Conservation (phyloP, 805 yeast species). For the Brettanomyces sp. region DNA sequence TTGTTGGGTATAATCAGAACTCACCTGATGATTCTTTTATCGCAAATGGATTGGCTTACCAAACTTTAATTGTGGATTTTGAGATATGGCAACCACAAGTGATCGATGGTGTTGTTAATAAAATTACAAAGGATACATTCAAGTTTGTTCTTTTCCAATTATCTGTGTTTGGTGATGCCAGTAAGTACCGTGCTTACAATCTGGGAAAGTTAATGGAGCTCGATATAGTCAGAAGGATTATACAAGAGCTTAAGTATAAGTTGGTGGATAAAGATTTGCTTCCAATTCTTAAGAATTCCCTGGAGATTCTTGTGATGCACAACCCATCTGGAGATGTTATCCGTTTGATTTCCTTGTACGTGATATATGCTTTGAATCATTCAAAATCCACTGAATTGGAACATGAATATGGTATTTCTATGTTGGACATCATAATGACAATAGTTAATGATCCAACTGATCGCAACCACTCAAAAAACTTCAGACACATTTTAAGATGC, state of each 20-base stretch:
- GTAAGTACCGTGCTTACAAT: conserved; percentile 44
- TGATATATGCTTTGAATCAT: conserved; percentile 35
- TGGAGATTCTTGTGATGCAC: conserved; percentile 31
- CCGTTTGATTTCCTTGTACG: conserved; percentile 41
- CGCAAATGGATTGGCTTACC: conserved; percentile 46
- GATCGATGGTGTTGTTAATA: conserved; percentile 12
- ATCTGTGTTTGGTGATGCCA: conserved; percentile 42
- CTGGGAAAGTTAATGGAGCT: conserved; percentile 41
- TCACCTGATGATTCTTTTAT: conserved; percentile 50
- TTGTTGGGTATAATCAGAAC: conserved; percentile 45
- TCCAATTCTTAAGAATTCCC: conserved; percentile 29
- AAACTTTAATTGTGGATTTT: conserved; percentile 50
- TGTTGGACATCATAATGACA: conserved; percentile 29
- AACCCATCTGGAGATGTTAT: conserved; percentile 49
- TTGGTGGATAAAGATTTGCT: conserved; percentile 28
- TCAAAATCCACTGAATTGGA: conserved; percentile 7
- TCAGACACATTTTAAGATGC: conserved; percentile 38
- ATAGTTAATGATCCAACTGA: conserved; percentile 30
- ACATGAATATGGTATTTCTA: conserved; percentile 24
- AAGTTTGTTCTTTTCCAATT: conserved; percentile 50
- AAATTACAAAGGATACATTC: conserved; percentile 31
- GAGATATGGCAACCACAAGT: conserved; percentile 40
- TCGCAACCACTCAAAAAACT: not conserved
- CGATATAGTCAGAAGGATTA: conserved; percentile 33
- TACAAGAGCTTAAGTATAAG: conserved; percentile 40